A percentile compares a stretch with the other conserved stretches of the same genome.
These are phyloP conservation scores for Scedosporium apiospermum DNA, from an alignment of 2,329 filamentous ascomycete genomes.

Conservation along the genomic window DNA sequence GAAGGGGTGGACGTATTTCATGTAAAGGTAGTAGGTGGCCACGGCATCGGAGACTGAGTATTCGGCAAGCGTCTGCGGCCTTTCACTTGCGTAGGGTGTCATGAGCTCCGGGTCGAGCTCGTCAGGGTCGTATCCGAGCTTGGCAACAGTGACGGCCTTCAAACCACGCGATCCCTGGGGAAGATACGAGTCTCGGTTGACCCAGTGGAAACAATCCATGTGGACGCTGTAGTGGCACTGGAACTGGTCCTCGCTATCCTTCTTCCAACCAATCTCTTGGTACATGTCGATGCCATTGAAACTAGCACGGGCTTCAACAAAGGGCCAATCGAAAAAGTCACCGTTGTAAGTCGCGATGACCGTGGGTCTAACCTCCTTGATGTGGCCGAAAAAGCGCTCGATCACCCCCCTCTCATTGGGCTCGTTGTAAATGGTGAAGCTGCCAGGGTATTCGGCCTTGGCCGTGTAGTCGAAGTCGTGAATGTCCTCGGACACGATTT, in stretches of 20 bases:
- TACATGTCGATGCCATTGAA: slow-evolving; percentile 99
- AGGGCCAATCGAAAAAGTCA: slow-evolving; percentile 99
- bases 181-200: slow-evolving; percentile 95
- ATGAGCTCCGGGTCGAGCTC: slow-evolving; percentile 96
- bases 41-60: slow-evolving; percentile 99
- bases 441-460: slow-evolving; percentile 88
- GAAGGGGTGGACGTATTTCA: slow-evolving; percentile 99
- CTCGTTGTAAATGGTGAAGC: slow-evolving; percentile 98
- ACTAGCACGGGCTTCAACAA: slow-evolving; percentile 87
- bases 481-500: slow-evolving; percentile 97
- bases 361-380: slow-evolving; percentile 88
- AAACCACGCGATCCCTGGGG: slow-evolving; percentile 94
- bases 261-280: slow-evolving; percentile 92
- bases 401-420: slow-evolving; percentile 80
- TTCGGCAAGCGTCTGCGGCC: slow-evolving; percentile 88
- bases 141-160: slow-evolving; percentile 95
- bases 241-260: slow-evolving; percentile 92
- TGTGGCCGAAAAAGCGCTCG: slow-evolving; percentile 88
- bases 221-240: slow-evolving; percentile 94
- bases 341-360: slow-evolving; percentile 99
- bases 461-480: slow-evolving; percentile 97
- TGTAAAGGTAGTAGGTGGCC: slow-evolving; percentile 97
- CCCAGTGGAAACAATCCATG: slow-evolving; percentile 99
- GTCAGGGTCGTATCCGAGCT: slow-evolving; percentile 95
- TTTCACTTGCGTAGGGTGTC: slow-evolving; percentile 83